Evolutionary conservation across 1,139 yeast species (phyloP).

Genomic region (Suhomyces choctaworum): DNA sequence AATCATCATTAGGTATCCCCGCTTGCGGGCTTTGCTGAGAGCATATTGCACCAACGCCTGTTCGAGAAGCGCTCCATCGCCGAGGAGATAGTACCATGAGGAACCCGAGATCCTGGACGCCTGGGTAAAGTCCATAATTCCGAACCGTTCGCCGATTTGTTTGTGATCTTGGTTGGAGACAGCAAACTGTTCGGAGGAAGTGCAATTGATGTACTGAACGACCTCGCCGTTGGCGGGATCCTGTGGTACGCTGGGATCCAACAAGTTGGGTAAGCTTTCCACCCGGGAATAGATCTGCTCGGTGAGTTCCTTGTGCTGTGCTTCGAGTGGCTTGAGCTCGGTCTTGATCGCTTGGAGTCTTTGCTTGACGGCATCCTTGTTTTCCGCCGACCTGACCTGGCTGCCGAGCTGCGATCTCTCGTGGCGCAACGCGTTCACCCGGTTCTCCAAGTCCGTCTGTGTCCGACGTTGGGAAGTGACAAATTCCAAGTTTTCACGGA

Average conservation of each 20-base stretch:
- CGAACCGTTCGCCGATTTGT: conserved; percentile 58
- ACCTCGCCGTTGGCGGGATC: conserved; percentile 43
- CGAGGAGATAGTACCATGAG: conserved; percentile 84
- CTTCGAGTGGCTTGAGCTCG: conserved; percentile 36
- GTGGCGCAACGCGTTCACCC: conserved; percentile 30
- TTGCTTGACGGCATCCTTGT: conserved; percentile 22
- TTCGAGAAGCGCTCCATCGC: conserved; percentile 87
- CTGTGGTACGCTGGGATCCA: conserved; percentile 52
- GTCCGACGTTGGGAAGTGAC: conserved; percentile 28
- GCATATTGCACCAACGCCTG: conserved; percentile 87
- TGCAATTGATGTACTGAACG: conserved; percentile 51
- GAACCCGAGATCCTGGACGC: conserved; percentile 81
- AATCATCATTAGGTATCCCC: conserved; percentile 68
- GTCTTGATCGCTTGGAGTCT: conserved; percentile 38
- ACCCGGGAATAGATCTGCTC: conserved; percentile 37
- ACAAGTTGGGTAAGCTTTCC: conserved; percentile 67
- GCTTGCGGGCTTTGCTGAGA: conserved; percentile 58
- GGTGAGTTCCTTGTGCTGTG: conserved; percentile 26
- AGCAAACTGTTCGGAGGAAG: conserved; percentile 26
- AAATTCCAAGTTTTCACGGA: conserved; percentile 31
- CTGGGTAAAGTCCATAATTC: conserved; percentile 64
- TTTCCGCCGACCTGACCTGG: conserved; percentile 17
- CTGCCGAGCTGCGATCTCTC: conserved; percentile 33
- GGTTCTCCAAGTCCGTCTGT: conserved; percentile 24
- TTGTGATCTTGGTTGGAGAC: conserved; percentile 54